These are phyloP conservation scores for Ceratopteris richardii DNA, from an alignment of 75 land plant genomes.

Conservation along the genomic window DNA sequence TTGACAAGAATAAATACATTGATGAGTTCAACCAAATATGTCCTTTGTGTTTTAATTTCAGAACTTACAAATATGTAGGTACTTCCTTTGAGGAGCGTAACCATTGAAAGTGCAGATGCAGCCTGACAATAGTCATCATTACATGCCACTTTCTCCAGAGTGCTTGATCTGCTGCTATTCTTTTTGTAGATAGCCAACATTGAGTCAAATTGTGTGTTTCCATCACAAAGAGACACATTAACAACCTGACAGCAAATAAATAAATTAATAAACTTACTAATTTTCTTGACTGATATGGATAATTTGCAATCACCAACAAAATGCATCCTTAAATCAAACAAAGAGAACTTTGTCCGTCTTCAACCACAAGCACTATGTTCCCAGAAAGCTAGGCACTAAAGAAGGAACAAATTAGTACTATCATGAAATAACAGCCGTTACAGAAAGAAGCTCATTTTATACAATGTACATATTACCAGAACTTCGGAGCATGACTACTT, in stretches of 20 bases:
- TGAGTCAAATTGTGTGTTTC: constrained; percentile 19
- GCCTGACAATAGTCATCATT: constrained; percentile 14
- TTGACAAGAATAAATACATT: too few species aligned
- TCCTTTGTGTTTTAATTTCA: too few species aligned
- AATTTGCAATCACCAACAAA: neutral
- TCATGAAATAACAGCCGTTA: too few species aligned
- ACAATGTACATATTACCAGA: too few species aligned
- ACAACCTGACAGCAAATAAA: constrained; percentile 12
- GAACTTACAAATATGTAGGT: constrained; percentile 20
- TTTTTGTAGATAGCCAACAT: constrained; percentile 14
- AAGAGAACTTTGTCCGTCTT: too few species aligned
- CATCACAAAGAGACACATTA: constrained; percentile 5
- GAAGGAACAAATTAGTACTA: too few species aligned
- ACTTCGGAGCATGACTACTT: too few species aligned
- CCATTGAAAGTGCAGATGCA: constrained; percentile 1
- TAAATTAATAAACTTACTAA: neutral
- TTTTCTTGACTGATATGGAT: neutral
- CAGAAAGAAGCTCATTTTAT: too few species aligned
- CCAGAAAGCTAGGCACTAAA: too few species aligned
- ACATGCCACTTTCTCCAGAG: constrained; percentile 7
- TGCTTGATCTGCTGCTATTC: neutral
- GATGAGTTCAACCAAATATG: too few species aligned
- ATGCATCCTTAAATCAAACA: too few species aligned
- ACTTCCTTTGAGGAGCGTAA: constrained; percentile 7
- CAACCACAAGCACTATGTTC: too few species aligned